phyloP scores from a whole-genome alignment of 768 basidiomycete genomes.

The Gymnopilus junonius region DNA sequence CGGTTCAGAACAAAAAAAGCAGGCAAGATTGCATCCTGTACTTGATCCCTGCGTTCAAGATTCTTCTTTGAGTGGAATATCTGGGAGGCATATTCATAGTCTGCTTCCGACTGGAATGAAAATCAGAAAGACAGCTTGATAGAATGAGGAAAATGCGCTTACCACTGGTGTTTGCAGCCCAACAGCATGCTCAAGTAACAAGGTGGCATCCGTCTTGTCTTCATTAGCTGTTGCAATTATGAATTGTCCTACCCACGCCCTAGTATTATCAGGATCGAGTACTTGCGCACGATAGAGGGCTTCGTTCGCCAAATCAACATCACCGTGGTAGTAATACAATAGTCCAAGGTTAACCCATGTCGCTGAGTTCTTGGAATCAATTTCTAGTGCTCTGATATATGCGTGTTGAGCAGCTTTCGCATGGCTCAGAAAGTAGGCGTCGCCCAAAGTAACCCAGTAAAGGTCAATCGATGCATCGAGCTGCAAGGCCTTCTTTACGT shows the following conservation, averaged over 20 bases:
- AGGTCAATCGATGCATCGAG: slow-evolving; percentile 70
- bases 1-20: slow-evolving; percentile 84
- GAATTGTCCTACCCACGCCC: slow-evolving; percentile 92
- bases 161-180: slow-evolving; percentile 62
- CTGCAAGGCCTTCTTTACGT: slow-evolving; percentile 73
- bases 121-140: neutral
- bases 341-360: slow-evolving; percentile 91
- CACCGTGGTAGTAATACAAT: slow-evolving; percentile 79
- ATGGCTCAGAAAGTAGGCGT: slow-evolving; percentile 66
- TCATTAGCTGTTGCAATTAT: slow-evolving; percentile 66
- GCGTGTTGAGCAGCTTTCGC: slow-evolving; percentile 87
- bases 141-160: slow-evolving; percentile 28
- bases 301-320: slow-evolving; percentile 83
- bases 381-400: slow-evolving; percentile 86
- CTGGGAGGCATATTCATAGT: slow-evolving; percentile 73
- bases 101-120: slow-evolving; percentile 69
- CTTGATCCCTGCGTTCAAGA: slow-evolving; percentile 11
- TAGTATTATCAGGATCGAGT: slow-evolving; percentile 86
- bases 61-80: slow-evolving; percentile 46
- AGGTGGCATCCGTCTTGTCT: slow-evolving; percentile 62
- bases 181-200: slow-evolving; percentile 77
- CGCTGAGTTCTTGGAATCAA: slow-evolving; percentile 79
- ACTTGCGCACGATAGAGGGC: slow-evolving; percentile 88
- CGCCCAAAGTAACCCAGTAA: slow-evolving; percentile 87
- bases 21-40: slow-evolving; percentile 61